Conservation (phyloP, 2,329 filamentous ascomycete species). For the Clarireedia hainanense region DNA sequence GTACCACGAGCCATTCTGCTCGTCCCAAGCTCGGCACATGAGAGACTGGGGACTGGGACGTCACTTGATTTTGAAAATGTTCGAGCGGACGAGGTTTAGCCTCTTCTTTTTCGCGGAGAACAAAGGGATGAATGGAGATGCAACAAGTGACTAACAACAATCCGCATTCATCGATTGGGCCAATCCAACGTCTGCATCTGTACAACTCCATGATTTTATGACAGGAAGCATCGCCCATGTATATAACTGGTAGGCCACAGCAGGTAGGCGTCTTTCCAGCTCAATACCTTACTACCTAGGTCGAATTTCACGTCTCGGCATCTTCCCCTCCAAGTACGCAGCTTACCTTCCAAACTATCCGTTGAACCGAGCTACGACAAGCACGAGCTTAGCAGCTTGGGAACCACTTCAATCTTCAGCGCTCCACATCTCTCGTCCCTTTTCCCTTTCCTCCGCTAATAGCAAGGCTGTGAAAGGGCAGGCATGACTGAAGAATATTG, state of each 20-base stretch:
- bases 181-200: background rate
- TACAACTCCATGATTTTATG: background rate
- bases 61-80: background rate
- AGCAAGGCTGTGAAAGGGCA: constrained; percentile 1
- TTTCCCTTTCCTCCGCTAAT: constrained; percentile 2
- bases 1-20: background rate
- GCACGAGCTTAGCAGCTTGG: constrained; percentile 4
- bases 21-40: background rate
- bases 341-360: background rate
- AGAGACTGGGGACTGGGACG: background rate
- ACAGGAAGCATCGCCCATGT: background rate
- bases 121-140: background rate
- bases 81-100: background rate
- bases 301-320: background rate
- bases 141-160: background rate
- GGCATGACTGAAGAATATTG: background rate
- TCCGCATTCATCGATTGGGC: constrained; percentile 6
- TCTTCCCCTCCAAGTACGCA: background rate
- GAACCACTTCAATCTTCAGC: background rate
- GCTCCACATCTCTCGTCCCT: background rate
- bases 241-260: background rate
- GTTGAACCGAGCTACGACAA: constrained; percentile 9
- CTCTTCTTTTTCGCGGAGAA: background rate
- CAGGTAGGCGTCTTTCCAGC: too few relatives aligned
- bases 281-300: background rate